Base-by-base conservation (phyloP, 257 asterid species). In the Ballota nigra region DNA sequence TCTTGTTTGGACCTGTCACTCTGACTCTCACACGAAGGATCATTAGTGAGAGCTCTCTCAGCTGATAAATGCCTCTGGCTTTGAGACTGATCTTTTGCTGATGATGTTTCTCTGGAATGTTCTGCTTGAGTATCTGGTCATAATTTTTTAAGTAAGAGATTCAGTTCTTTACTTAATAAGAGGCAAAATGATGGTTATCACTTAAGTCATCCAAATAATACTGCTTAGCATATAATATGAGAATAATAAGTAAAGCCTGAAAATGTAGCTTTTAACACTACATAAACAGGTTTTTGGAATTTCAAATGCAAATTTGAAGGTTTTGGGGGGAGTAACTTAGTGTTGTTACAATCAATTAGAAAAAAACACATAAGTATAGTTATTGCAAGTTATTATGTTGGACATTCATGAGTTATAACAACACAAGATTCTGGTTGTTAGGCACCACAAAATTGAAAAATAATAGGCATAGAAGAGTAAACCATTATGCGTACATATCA, bases 41-140 rank as follows among this genome's bases (percentile, higher is more conserved):
- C 81, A 57, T 71, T 79, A 5, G 49, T 63, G 20, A 60, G 28
- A 76, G 84, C 79, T 49, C 79, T 80, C 75, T 79, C 93, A 29
- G 59, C 73, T 56, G 66, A 80, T 59, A 53, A 72, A 67, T 83
- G 83, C 64, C 77, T 85, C 74, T 77, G 83, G 79, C 78, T 75
- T 74, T 81, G 83, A 77, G 81, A 63, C 68, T 69, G 81, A 52
- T 79, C 85, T 75, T 80, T 85, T 68, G 79, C 59, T 38, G 92
- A 78, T 53, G 83, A 68, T 60, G 79, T 69, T 80, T 81, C 96
- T 75, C 80, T 72, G 45, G 74, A 83, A 66, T 82, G 83, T 51
- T 86, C 91, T 31, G 78, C 75, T 72, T 70, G 85, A 53, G 85
- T 86, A 49, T 73, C 83, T 60, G 86, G 59, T 82, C 84, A 72